Evolutionary conservation across 352 stramenopile species (phyloP).

Genomic region (Phytophthora idaei): DNA sequence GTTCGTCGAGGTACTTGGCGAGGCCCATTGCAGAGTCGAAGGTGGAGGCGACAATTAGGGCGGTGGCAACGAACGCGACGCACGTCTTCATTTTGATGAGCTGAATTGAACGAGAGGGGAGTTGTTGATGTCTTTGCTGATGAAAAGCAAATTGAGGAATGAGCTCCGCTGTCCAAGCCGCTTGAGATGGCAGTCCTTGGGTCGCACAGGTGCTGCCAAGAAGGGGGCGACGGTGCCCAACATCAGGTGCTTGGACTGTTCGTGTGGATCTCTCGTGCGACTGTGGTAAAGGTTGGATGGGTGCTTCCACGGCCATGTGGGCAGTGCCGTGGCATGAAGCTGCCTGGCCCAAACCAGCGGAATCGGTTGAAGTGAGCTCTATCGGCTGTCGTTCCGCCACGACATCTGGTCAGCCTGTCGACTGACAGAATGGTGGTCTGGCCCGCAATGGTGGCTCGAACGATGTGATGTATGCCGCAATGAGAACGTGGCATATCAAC

Average conservation of each 20-base stretch:
- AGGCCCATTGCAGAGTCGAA: slow-evolving; percentile 16
- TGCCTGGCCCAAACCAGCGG: slow-evolving; percentile 18
- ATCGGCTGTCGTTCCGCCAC: slow-evolving; percentile 11
- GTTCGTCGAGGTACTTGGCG: slow-evolving; percentile 40
- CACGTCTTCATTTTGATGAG: slow-evolving; percentile 27
- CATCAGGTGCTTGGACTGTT: slow-evolving; percentile 7
- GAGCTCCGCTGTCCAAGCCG: slow-evolving; percentile 2
- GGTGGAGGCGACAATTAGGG: slow-evolving; percentile 27
- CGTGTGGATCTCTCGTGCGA: not conserved
- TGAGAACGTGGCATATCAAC: too few relatives aligned
- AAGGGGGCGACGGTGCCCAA: not conserved
- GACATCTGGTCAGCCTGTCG: slow-evolving; percentile 11
- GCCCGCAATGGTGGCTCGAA: not conserved
- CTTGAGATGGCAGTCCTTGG: too few relatives aligned
- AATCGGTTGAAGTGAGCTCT: slow-evolving; percentile 5
- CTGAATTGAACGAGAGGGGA: not conserved
- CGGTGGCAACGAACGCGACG: slow-evolving; percentile 22
- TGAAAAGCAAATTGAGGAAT: slow-evolving; percentile 22
- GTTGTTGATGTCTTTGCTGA: slow-evolving; percentile 4
- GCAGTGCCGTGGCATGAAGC: not conserved
- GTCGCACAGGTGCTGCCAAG: too few relatives aligned
- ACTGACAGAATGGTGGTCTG: slow-evolving; percentile 24
- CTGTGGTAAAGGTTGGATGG: slow-evolving; percentile 29
- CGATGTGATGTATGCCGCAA: not conserved
- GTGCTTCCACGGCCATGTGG: slow-evolving; percentile 20